A percentile compares a stretch with the other conserved stretches of the same genome.
phyloP scores from a whole-genome alignment of 805 yeast genomes.

The Wickerhamiella azymoides region DNA sequence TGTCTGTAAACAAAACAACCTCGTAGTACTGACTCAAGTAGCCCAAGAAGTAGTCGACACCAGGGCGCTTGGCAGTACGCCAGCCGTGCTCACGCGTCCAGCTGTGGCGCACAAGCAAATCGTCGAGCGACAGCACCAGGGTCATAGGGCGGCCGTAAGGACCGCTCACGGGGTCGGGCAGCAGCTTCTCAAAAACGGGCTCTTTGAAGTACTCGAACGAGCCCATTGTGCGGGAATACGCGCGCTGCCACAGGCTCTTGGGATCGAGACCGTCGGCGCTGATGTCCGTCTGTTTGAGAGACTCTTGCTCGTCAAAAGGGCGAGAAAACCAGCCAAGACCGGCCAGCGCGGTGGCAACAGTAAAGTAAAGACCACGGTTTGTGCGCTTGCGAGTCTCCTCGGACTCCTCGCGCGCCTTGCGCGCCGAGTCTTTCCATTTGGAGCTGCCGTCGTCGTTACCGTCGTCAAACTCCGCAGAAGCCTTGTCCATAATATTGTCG shows the following conservation, averaged over 20 bases:
- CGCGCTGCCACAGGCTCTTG: slow-evolving; percentile 49
- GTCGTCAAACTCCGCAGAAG: slow-evolving; percentile 52
- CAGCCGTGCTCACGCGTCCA: slow-evolving; percentile 91
- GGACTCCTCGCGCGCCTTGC: slow-evolving; percentile 25
- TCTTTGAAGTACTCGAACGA: slow-evolving; percentile 76
- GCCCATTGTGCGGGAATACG: slow-evolving; percentile 55
- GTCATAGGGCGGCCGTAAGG: slow-evolving; percentile 89
- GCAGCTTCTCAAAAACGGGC: slow-evolving; percentile 82
- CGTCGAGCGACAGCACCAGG: slow-evolving; percentile 78
- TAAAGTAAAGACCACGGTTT: slow-evolving; percentile 46
- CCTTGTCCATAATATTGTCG: slow-evolving; percentile 69
- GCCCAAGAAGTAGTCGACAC: slow-evolving; percentile 89
- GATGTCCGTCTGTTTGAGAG: slow-evolving; percentile 40
- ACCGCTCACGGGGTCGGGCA: slow-evolving; percentile 86
- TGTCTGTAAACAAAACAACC: slow-evolving; percentile 78
- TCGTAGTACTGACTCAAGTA: slow-evolving; percentile 93
- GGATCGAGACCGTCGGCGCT: slow-evolving; percentile 54
- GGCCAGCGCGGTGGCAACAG: slow-evolving; percentile 23
- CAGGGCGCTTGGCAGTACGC: slow-evolving; percentile 99
- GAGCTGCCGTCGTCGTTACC: slow-evolving; percentile 14
- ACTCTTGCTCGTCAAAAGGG: slow-evolving; percentile 73
- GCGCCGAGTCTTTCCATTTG: slow-evolving; percentile 41
- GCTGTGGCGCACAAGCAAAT: slow-evolving; percentile 74
- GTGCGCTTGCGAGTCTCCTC: slow-evolving; percentile 49
- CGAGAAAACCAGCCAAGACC: slow-evolving; percentile 54